These are phyloP conservation scores for Galerina sulciceps DNA, from an alignment of 768 basidiomycete genomes.

Conservation along the genomic window DNA sequence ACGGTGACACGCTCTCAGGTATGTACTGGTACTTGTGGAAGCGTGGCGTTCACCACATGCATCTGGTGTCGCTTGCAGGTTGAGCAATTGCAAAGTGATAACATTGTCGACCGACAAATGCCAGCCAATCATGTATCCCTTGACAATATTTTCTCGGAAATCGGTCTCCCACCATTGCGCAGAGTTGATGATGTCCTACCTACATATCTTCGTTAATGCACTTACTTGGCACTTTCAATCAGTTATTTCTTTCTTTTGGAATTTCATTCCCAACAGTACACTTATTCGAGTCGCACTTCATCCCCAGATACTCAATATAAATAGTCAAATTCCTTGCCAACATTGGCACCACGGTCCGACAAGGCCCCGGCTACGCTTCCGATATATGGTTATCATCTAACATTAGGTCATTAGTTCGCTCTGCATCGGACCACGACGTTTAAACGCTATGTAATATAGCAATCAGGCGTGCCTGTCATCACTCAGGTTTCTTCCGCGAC, in stretches of 20 bases:
- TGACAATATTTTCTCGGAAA: slow-evolving; percentile 39
- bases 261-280: no score
- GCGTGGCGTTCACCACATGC: background rate
- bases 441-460: no score
- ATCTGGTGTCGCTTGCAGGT: slow-evolving; percentile 43
- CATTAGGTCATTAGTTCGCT: no score
- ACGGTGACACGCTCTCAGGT: slow-evolving; percentile 77
- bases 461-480: no score
- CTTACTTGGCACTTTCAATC: background rate
- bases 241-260: no score
- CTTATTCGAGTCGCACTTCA: no score
- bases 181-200: slow-evolving; percentile 60
- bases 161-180: slow-evolving; percentile 42
- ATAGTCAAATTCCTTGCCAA: no score
- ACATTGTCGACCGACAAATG: slow-evolving; percentile 46
- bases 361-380: no score
- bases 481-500: background rate
- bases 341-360: no score
- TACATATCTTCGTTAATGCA: slow-evolving; percentile 43
- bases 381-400: no score
- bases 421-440: no score
- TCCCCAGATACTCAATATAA: no score
- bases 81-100: slow-evolving; percentile 64
- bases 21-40: background rate
- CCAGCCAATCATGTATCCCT: slow-evolving; percentile 35